Evolutionary conservation across 2,329 filamentous ascomycete species (phyloP), one percentile per base, ranked within the genome.

Genomic region (Fusarium marasasianum): DNA sequence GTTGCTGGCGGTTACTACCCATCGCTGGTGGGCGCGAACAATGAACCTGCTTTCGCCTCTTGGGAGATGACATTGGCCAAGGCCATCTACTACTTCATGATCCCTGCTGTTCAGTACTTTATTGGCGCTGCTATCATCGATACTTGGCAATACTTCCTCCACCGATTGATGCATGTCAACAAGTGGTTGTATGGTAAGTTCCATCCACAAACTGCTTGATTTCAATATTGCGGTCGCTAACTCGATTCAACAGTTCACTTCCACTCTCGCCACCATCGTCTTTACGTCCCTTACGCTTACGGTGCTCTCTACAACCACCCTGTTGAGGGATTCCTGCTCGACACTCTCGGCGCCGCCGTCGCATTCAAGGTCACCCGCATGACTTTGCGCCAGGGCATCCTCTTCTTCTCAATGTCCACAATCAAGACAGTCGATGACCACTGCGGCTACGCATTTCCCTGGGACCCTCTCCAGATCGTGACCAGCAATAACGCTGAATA

Each of bases 371-470:
- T 93, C 18, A 90, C 94, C 0, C 89, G 92, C 69, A 93, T 98
- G 93, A 94, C 91, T n/a, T 87, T 92, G 55, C 91, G 95, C 61
- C 94, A 97, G 82, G 93, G 92, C 77, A 95, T 98, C 86, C 89
- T 90, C 83, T 98, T 98, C 86, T 98, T 98, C 83, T 92, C 92
- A 57, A 89, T 91, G 82, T 96, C 93, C 38, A 97, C 94, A 13
- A 91, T 98, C 86, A 99, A 99, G 87, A 98, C 96, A 0, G 94
- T 98, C 33, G 95, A 98, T 80, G 96, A 99, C 81, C 96, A 99
- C 85, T 98, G 96, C 83, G 96, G 96, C 74, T 99, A 98, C 81
- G 88, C 91, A n/a, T 92, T 99, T 71, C 96, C 96, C 3, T 98
- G 93, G 91, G 96, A 99, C 82, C 96, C 96, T 5, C 87, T 98